phyloP scores from a whole-genome alignment of 2,329 filamentous ascomycete species.

The Cadophora sp. region DNA sequence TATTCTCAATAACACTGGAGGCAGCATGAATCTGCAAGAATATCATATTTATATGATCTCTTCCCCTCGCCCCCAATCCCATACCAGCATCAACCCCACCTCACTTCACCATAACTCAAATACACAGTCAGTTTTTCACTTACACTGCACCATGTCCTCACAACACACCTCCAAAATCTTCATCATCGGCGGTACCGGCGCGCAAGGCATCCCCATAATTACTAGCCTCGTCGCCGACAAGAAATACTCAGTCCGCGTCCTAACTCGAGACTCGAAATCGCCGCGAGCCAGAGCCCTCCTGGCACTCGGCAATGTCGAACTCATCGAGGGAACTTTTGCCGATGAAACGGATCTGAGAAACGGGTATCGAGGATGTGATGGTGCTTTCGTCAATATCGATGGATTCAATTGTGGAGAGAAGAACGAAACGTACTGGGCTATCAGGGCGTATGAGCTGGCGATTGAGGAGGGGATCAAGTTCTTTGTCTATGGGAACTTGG shows the following conservation, averaged over 20 bases:
- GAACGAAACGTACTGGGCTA: conserved; percentile 55
- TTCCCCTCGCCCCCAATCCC: too few species aligned
- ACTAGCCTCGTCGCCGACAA: conserved; percentile 50
- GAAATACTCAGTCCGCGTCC: conserved; percentile 52
- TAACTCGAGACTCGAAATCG: conserved; percentile 55
- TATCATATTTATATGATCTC: too few species aligned
- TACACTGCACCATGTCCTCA: background rate
- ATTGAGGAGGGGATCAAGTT: conserved; percentile 52
- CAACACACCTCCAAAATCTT: conserved; percentile 40
- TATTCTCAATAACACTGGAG: too few species aligned
- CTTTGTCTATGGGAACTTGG: conserved; percentile 56
- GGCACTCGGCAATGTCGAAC: conserved; percentile 52
- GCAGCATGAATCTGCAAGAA: too few species aligned
- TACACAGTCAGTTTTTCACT: too few species aligned
- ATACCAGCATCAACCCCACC: too few species aligned
- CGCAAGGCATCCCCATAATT: conserved; percentile 57
- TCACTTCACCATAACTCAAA: too few species aligned
- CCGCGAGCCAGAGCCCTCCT: conserved; percentile 51
- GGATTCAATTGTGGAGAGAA: conserved; percentile 61
- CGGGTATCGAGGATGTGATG: conserved; percentile 52
- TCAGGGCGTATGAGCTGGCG: conserved; percentile 50
- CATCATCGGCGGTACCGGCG: conserved; percentile 58
- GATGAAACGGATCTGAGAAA: conserved; percentile 52
- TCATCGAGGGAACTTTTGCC: conserved; percentile 55
- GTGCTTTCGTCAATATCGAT: conserved; percentile 61